These are phyloP conservation scores for Pseudocercospora musae DNA, from an alignment of 2,329 filamentous ascomycete species.

Conservation along the genomic window DNA sequence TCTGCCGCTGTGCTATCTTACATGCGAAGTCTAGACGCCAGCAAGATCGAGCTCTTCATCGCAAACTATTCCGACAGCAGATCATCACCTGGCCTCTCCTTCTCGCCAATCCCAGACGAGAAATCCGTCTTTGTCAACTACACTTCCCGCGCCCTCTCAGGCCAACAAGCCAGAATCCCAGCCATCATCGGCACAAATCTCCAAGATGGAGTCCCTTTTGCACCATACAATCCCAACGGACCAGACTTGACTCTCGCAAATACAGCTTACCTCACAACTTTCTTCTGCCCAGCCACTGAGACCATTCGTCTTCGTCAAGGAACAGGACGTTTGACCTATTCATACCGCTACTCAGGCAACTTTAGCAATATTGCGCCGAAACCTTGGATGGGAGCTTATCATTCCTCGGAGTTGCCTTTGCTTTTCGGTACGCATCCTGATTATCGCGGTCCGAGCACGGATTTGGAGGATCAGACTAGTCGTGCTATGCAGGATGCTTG, in stretches of 20 bases:
- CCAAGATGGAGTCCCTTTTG: constrained; percentile 38
- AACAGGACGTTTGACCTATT: constrained; percentile 37
- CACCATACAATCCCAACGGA: constrained; percentile 34
- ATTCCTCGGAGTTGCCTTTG: constrained; percentile 40
- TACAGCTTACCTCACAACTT: constrained; percentile 14
- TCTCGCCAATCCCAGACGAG: constrained; percentile 28
- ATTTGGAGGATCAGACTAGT: constrained; percentile 31
- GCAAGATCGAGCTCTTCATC: constrained; percentile 16
- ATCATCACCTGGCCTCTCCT: constrained; percentile 29
- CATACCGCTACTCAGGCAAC: constrained; percentile 42
- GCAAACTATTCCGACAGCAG: constrained; percentile 19
- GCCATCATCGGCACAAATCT: constrained; percentile 39
- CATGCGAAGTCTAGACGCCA: constrained; percentile 17
- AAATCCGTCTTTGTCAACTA: constrained; percentile 31
- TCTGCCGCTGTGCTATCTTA: constrained; percentile 25
- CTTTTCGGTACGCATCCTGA: constrained; percentile 41
- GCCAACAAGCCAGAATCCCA: constrained; percentile 38
- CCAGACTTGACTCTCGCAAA: constrained; percentile 22
- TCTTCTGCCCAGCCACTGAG: constrained; percentile 33
- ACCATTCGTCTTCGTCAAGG: constrained; percentile 30
- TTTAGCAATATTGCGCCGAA: constrained; percentile 42
- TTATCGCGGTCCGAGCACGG: constrained; percentile 24
- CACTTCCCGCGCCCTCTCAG: constrained; percentile 19
- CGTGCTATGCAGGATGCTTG: constrained; percentile 34
- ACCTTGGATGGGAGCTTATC: constrained; percentile 45